These are phyloP conservation scores for Pleurotus salmoneostramineus DNA, from an alignment of 768 basidiomycete genomes.

Conservation along the genomic window DNA sequence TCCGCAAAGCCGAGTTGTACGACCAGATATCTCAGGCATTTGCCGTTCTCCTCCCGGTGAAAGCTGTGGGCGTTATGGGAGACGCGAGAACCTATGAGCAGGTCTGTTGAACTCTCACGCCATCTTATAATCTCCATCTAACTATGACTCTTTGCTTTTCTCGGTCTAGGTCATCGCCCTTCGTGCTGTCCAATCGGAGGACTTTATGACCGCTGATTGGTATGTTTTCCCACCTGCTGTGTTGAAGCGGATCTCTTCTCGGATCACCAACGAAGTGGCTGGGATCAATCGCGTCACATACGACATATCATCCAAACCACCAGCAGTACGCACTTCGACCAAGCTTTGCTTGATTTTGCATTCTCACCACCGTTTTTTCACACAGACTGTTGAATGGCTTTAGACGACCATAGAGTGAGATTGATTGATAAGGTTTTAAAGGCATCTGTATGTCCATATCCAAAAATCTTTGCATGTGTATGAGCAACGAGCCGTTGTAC, in stretches of 20 bases:
- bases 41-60: constrained; percentile 91
- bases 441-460: too few relatives aligned
- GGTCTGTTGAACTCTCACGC: constrained; percentile 29
- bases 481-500: too few relatives aligned
- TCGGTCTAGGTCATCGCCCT: constrained; percentile 77
- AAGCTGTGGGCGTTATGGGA: constrained; percentile 97
- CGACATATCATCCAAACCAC: constrained; percentile 97
- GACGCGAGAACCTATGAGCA: constrained; percentile 97
- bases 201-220: constrained; percentile 99
- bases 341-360: neutral
- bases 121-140: neutral
- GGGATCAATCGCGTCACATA: constrained; percentile 97
- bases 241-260: constrained; percentile 85
- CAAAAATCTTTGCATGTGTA: too few relatives aligned
- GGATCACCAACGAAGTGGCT: constrained; percentile 95
- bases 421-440: too few relatives aligned
- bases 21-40: constrained; percentile 95
- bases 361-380: neutral
- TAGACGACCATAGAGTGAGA: constrained; percentile 14
- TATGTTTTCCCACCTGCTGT: constrained; percentile 94
- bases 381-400: constrained; percentile 48
- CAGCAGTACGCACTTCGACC: constrained; percentile 55
- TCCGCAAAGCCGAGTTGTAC: constrained; percentile 88
- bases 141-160: too few relatives aligned
- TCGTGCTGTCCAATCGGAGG: constrained; percentile 94